Conservation (phyloP, 1,284 basidiomycete species). For the Xanthoconium separans region DNA sequence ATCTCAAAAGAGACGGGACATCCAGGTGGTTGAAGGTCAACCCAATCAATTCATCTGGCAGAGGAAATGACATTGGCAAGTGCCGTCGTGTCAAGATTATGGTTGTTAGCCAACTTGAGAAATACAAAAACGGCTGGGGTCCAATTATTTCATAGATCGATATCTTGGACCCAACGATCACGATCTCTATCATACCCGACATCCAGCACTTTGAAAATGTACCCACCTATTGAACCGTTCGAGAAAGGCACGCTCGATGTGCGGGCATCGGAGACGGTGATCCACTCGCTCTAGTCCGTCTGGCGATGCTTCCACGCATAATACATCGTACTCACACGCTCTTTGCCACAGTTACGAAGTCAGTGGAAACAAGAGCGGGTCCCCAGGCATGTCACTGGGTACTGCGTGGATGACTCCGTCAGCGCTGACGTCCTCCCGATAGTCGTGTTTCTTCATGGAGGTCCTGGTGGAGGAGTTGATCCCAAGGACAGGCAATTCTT, state of each 20-base stretch:
- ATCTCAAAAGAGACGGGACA: constrained; percentile 25
- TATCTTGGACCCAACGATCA: constrained; percentile 8
- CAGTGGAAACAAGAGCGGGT: constrained; percentile 73
- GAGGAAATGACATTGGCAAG: constrained; percentile 21
- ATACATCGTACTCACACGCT: neutral
- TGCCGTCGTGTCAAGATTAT: neutral
- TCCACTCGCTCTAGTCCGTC: constrained; percentile 79
- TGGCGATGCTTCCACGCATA: constrained; percentile 1
- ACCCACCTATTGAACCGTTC: constrained; percentile 63
- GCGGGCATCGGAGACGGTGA: constrained; percentile 43
- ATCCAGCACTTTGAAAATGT: constrained; percentile 42
- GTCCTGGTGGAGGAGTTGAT: constrained; percentile 74
- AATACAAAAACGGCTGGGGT: no score
- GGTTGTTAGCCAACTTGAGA: no score
- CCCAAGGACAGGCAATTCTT: constrained; percentile 75
- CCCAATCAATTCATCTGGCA: constrained; percentile 26
- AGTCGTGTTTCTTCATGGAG: constrained; percentile 88
- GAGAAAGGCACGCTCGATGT: constrained; percentile 70
- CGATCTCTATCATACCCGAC: constrained; percentile 1
- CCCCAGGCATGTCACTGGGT: constrained; percentile 57
- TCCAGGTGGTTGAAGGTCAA: constrained; percentile 24
- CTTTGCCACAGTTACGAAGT: constrained; percentile 66
- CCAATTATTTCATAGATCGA: constrained; percentile 10
- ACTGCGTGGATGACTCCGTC: neutral
- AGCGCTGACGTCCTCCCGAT: neutral